These are phyloP conservation scores for Dillenia turbinata DNA, from an alignment of 164 flowering plant species.

Conservation along the genomic window DNA sequence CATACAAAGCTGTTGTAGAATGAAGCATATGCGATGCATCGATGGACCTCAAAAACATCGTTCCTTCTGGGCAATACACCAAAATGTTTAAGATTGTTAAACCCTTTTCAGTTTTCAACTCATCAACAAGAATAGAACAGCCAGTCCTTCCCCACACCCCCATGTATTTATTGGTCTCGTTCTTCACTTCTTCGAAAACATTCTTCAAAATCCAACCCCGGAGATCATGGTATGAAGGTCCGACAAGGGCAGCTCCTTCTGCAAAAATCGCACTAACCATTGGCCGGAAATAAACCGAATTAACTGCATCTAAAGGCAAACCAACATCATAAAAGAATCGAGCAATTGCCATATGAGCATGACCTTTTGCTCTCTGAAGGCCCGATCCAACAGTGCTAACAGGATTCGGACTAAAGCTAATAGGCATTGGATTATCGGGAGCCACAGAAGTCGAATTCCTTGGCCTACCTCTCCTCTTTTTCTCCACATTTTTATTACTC, in stretches of 20 bases:
- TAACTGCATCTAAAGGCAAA: slow-evolving; percentile 61
- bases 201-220: slow-evolving; percentile 74
- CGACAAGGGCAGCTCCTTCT: slow-evolving; percentile 38
- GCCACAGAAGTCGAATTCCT: slow-evolving; percentile 16
- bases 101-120: slow-evolving; percentile 46
- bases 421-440: slow-evolving; percentile 8
- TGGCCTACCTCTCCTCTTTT: slow-evolving; percentile 48
- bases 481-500: slow-evolving; percentile 20
- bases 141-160: slow-evolving; percentile 65
- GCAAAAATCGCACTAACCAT: slow-evolving; percentile 81
- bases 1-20: slow-evolving; percentile 52
- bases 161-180: slow-evolving; percentile 31
- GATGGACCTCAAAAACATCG: slow-evolving; percentile 64
- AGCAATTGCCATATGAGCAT: slow-evolving; percentile 65
- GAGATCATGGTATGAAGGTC: slow-evolving; percentile 66
- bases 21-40: slow-evolving; percentile 46
- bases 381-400: slow-evolving; percentile 11
- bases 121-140: slow-evolving; percentile 74
- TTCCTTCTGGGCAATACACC: slow-evolving; percentile 68
- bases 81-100: slow-evolving; percentile 47
- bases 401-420: neutral
- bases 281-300: slow-evolving; percentile 71
- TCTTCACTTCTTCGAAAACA: slow-evolving; percentile 60
- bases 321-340: slow-evolving; percentile 80
- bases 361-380: slow-evolving; percentile 25